Evolutionary conservation across 371 early-diverging fungal genomes (phyloP), one percentile per base, ranked within the genome.

Genomic region (Umbelopsis sp.): DNA sequence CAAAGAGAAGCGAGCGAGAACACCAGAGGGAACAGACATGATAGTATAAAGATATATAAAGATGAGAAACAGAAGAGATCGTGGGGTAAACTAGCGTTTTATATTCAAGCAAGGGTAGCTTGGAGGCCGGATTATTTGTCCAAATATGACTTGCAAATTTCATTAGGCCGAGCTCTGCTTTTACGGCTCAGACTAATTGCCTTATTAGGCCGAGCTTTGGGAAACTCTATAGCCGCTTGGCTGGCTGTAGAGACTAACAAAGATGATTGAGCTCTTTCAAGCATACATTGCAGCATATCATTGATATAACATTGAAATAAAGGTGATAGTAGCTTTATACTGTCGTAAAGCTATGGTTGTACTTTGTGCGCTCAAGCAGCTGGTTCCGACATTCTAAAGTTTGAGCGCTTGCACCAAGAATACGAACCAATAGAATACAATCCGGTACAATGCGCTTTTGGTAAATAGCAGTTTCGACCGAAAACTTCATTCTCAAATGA

Each of bases 1-100:
- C n/a, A 81, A 70, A 18, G 74, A 78, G 29, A 76, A 50, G 50
- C 66, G 69, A 38, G 70, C 63, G 1, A 72, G 64, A 20, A 77
- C 73, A 66, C 71, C 69, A 22, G 72, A 57, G 35, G 32, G 12
- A 11, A 35, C 18, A 57, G 37, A 18, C 45, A 64, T 44, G 44
- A 1, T 44, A 24, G 14, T 22, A 24, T 24, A 9, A 37, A 64
- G 24, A 16, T 14, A 45, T 22, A 22, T 29, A 44, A 3, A 64
- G 14, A 14, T 32, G 5, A 10, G 18, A 24, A 64, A 64, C 37
- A 14, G 11, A 11, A 38, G n/a, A n/a, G n/a, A 64, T 22, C 12
- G 45, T 64, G 45, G 64, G 37, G 46, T 12, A 64, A 32, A 12
- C n/a, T 32, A 20, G 35, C 57, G 29, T 57, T 57, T 35, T 57